Evolutionary conservation across 805 yeast species (phyloP).

Genomic region (Saccharomycopsis malanga): DNA sequence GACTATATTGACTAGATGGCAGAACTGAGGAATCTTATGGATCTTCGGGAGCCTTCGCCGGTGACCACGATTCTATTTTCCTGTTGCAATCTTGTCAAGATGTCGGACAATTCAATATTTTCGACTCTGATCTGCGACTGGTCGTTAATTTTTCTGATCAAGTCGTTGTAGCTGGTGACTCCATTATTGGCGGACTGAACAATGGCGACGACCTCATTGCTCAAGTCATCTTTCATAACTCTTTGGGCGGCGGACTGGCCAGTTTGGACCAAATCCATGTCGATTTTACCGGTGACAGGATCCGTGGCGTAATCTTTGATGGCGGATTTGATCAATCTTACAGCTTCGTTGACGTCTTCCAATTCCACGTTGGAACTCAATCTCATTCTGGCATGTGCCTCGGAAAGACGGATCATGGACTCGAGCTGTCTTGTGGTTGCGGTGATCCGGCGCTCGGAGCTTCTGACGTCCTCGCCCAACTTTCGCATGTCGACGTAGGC

Average conservation of each 20-base stretch:
- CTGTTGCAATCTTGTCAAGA: conserved; percentile 56
- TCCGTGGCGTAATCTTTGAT: conserved; percentile 98
- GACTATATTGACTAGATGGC: background rate
- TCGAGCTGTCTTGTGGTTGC: conserved; percentile 98
- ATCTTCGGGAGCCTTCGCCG: conserved; percentile 66
- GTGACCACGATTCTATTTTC: conserved; percentile 63
- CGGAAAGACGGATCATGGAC: conserved; percentile 88
- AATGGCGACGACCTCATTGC: conserved; percentile 49
- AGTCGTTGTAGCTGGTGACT: conserved; percentile 49
- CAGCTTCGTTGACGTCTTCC: conserved; percentile 87
- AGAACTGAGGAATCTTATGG: conserved; percentile 8
- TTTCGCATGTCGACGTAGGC: conserved; percentile 91
- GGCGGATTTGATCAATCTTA: conserved; percentile 85
- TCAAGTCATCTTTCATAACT: conserved; percentile 63
- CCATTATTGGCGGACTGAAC: conserved; percentile 44
- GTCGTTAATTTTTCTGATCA: conserved; percentile 59
- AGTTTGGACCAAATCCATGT: conserved; percentile 94
- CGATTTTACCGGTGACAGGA: conserved; percentile 93
- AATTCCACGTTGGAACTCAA: conserved; percentile 63
- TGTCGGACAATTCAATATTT: conserved; percentile 61
- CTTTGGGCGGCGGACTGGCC: conserved; percentile 89
- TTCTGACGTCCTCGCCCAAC: conserved; percentile 83
- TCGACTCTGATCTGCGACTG: conserved; percentile 59
- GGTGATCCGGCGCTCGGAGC: conserved; percentile 85
- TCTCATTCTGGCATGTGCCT: conserved; percentile 97